A percentile compares a stretch with the other conserved stretches of the same genome.
Evolutionary conservation across 148 eudicot species (phyloP).

Genomic region (Arctostaphylos glauca): DNA sequence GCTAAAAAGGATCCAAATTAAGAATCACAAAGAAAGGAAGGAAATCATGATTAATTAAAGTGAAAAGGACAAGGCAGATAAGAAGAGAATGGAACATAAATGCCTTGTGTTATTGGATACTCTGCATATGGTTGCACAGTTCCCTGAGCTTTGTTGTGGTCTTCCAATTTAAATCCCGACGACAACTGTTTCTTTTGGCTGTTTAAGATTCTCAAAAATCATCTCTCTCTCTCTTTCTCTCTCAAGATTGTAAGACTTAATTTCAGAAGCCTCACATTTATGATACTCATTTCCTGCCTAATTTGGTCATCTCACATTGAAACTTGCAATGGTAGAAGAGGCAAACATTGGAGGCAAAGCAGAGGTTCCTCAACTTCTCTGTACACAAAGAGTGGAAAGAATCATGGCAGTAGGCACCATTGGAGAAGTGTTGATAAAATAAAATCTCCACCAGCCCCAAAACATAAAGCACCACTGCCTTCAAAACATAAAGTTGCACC

Average conservation of each 20-base stretch:
- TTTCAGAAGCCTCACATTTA: constrained; percentile 33
- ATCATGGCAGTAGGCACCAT: constrained; percentile 23
- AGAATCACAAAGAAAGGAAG: constrained; percentile 25
- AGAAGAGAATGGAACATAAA: constrained; percentile 12
- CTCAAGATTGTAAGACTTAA: constrained; percentile 28
- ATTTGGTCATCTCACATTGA: constrained; percentile 36
- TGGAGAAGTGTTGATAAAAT: constrained; percentile 29
- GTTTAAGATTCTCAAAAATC: constrained; percentile 12
- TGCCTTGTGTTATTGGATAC: constrained; percentile 15
- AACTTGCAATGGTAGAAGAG: constrained; percentile 44
- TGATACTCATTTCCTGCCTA: constrained; percentile 31
- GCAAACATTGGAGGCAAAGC: constrained; percentile 46
- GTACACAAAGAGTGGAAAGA: constrained; percentile 34
- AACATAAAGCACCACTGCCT: constrained; percentile 27
- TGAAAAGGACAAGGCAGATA: background rate
- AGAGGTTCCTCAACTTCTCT: constrained; percentile 27
- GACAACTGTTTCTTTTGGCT: constrained; percentile 15
- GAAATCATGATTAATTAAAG: constrained; percentile 16
- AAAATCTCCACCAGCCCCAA: constrained; percentile 18
- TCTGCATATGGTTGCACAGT: constrained; percentile 16
- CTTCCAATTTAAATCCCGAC: constrained; percentile 32
- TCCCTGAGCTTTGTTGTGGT: background rate
- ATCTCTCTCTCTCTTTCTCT: constrained; percentile 7
- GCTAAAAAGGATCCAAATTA: constrained; percentile 21
- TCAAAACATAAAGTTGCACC: constrained; percentile 31